Evolutionary conservation across 495 filamentous ascomycete genomes (phyloP).

Genomic region (Xylaria acuta): DNA sequence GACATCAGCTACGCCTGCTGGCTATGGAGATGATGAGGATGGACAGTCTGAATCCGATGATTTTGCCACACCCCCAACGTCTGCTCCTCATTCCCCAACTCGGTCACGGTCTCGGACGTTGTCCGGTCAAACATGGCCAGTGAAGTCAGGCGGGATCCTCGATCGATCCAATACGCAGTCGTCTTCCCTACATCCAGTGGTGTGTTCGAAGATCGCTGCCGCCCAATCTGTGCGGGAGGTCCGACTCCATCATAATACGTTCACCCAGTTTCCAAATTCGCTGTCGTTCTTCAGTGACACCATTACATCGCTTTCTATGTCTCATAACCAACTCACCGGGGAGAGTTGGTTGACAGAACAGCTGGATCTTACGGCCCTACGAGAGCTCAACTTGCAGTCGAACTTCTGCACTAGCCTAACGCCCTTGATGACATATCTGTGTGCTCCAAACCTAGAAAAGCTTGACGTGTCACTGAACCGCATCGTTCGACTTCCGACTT

Average conservation of each 20-base stretch:
- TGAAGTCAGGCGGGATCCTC: conserved; percentile 73
- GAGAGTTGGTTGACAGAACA: conserved; percentile 64
- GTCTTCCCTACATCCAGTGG: conserved; percentile 58
- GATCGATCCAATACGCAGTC: conserved; percentile 73
- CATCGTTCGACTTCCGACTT: conserved; percentile 66
- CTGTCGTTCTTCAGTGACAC: conserved; percentile 70
- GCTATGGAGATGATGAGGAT: conserved; percentile 45
- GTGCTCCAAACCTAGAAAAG: conserved; percentile 72
- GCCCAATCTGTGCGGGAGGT: conserved; percentile 59
- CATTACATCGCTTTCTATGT: conserved; percentile 77
- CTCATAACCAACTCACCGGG: conserved; percentile 75
- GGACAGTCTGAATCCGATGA: conserved; percentile 74
- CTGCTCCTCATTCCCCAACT: conserved; percentile 52
- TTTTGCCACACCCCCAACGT: conserved; percentile 61
- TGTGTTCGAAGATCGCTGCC: conserved; percentile 55
- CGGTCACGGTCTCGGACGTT: conserved; percentile 50
- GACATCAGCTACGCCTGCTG: not conserved
- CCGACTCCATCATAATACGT: conserved; percentile 76
- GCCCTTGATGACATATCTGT: conserved; percentile 66
- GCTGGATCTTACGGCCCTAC: conserved; percentile 73
- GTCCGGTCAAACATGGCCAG: conserved; percentile 59
- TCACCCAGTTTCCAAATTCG: conserved; percentile 71
- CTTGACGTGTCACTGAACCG: conserved; percentile 84
- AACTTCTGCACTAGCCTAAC: conserved; percentile 71
- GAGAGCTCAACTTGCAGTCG: conserved; percentile 72